Conservation (phyloP, 2,329 filamentous ascomycete genomes). For the Fusarium luffae region DNA sequence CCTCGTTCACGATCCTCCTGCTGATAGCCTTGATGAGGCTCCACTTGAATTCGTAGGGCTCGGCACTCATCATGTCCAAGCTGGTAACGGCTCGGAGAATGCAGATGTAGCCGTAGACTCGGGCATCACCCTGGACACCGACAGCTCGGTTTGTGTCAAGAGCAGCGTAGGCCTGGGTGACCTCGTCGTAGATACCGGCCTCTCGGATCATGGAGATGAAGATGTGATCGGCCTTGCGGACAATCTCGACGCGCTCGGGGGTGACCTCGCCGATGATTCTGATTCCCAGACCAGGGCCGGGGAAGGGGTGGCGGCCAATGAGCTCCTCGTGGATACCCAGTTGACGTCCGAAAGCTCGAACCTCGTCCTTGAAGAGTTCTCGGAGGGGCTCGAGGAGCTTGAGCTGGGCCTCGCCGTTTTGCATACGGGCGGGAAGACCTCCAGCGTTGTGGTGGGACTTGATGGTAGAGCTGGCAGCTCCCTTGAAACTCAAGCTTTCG, state of each 20-base stretch:
- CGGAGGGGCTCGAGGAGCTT: slow-evolving; percentile 28
- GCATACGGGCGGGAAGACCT: slow-evolving; percentile 44
- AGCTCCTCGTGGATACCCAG: slow-evolving; percentile 47
- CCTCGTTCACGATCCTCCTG: slow-evolving; percentile 20
- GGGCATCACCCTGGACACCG: slow-evolving; percentile 40
- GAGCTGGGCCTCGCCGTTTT: slow-evolving; percentile 42
- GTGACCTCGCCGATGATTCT: slow-evolving; percentile 86
- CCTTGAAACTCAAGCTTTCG: slow-evolving; percentile 51
- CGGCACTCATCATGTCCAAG: slow-evolving; percentile 73
- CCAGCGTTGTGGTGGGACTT: slow-evolving; percentile 50
- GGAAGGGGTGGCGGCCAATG: slow-evolving; percentile 73
- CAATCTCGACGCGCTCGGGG: slow-evolving; percentile 78
- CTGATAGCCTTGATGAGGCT: slow-evolving; percentile 19
- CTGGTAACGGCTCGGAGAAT: slow-evolving; percentile 55
- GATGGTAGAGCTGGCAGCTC: slow-evolving; percentile 54
- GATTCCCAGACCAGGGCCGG: slow-evolving; percentile 77
- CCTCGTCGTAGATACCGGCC: slow-evolving; percentile 67
- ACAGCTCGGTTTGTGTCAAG: slow-evolving; percentile 50
- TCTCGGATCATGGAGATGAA: slow-evolving; percentile 78
- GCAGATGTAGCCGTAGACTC: slow-evolving; percentile 37
- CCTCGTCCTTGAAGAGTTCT: slow-evolving; percentile 87
- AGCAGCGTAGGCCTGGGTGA: slow-evolving; percentile 46
- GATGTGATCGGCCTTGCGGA: slow-evolving; percentile 74
- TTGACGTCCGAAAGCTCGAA: slow-evolving; percentile 47
- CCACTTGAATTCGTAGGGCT: slow-evolving; percentile 48